A percentile compares a stretch with the other conserved stretches of the same genome.
Conservation (phyloP, 768 basidiomycete species). For the Cytidiella melzeri region DNA sequence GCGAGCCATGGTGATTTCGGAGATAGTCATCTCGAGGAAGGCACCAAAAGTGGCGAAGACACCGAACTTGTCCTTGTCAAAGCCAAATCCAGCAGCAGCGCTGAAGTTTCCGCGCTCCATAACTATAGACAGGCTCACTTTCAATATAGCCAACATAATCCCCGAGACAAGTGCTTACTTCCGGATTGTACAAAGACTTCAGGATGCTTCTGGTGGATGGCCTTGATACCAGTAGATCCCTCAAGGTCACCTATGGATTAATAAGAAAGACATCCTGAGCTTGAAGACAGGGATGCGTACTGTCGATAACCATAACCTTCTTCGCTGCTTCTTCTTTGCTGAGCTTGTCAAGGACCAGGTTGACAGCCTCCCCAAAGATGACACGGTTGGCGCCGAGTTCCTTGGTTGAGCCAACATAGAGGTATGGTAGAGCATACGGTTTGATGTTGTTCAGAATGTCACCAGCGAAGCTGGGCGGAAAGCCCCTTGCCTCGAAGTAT, state of each 20-base stretch:
- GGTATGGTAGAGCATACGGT: constrained; percentile 46
- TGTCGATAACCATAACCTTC: constrained; percentile 87
- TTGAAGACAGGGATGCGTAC: constrained; percentile 31
- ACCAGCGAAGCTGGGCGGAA: constrained; percentile 38
- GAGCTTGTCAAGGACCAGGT: constrained; percentile 65
- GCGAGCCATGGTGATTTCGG: constrained; percentile 90
- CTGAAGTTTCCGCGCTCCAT: constrained; percentile 29
- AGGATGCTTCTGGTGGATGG: constrained; percentile 85
- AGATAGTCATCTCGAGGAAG: constrained; percentile 87
- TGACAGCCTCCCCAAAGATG: constrained; percentile 82
- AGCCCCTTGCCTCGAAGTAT: constrained; percentile 63
- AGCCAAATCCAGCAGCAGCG: constrained; percentile 62
- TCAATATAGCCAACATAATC: background rate
- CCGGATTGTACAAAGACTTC: constrained; percentile 84
- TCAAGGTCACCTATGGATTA: constrained; percentile 63
- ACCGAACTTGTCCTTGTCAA: constrained; percentile 74
- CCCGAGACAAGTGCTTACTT: constrained; percentile 82
- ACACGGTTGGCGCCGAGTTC: constrained; percentile 78
- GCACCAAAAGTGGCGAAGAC: constrained; percentile 90
- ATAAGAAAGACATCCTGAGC: constrained; percentile 5
- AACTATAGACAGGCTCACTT: background rate
- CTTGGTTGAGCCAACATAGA: constrained; percentile 65
- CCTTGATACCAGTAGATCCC: constrained; percentile 85
- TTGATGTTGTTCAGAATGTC: constrained; percentile 62
- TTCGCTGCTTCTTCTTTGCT: constrained; percentile 69